A percentile compares a stretch with the other conserved stretches of the same genome.
These are phyloP conservation scores for Alliaria petiolata DNA, from an alignment of 345 rosid species.

Conservation along the genomic window DNA sequence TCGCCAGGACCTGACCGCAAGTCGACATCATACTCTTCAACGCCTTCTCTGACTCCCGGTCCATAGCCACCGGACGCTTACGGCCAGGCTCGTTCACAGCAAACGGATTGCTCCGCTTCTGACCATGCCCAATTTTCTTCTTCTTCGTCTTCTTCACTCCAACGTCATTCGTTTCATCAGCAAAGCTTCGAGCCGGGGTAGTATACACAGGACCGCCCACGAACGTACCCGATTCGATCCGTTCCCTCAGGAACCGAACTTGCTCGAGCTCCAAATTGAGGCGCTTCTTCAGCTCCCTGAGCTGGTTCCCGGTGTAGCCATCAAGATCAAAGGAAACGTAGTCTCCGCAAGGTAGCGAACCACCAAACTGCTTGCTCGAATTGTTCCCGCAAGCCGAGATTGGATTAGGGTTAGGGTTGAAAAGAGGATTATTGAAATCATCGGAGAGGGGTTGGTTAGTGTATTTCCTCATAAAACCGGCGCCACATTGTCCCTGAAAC, in stretches of 20 bases:
- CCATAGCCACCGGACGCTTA: conserved; percentile 19
- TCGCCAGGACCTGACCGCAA: conserved; percentile 59
- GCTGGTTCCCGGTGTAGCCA: conserved; percentile 42
- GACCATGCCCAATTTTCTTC: conserved; percentile 46
- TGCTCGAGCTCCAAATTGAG: conserved; percentile 62
- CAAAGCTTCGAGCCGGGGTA: conserved; percentile 34
- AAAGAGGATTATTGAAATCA: not conserved
- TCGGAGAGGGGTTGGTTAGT: conserved; percentile 22
- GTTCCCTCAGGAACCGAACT: conserved; percentile 56
- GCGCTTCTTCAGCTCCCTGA: conserved; percentile 55
- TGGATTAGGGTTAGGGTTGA: conserved; percentile 54
- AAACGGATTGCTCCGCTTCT: conserved; percentile 41
- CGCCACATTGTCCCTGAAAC: conserved; percentile 25
- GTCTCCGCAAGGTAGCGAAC: conserved; percentile 37
- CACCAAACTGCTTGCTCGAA: conserved; percentile 30
- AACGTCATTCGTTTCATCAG: conserved; percentile 30
- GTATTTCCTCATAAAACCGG: conserved; percentile 33
- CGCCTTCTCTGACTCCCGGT: conserved; percentile 24
- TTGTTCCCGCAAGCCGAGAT: conserved; percentile 39
- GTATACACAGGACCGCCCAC: conserved; percentile 19
- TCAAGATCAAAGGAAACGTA: conserved; percentile 64
- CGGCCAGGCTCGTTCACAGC: not conserved
- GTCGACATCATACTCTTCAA: conserved; percentile 33
- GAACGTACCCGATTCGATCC: conserved; percentile 42
- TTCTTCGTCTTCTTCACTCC: conserved; percentile 37